Evolutionary conservation across 805 yeast genomes (phyloP).

Genomic region (Saccharomyces mikatae): DNA sequence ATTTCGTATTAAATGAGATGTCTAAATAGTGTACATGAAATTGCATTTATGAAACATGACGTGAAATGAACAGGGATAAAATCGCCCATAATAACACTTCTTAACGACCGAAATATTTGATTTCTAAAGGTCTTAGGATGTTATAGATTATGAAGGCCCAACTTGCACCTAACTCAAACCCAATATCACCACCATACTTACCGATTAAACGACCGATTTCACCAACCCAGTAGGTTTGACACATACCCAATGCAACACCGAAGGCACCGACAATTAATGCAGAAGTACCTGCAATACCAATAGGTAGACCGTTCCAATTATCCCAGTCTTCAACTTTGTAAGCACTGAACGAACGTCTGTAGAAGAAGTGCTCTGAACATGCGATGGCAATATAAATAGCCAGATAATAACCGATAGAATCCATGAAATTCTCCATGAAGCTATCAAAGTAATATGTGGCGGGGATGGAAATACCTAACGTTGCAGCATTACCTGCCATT

Average conservation of each 20-base stretch:
- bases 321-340: conserved; percentile 58
- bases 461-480: conserved; percentile 82
- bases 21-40: neutral
- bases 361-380: conserved; percentile 73
- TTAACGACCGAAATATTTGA: conserved; percentile 49
- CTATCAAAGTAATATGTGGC: conserved; percentile 66
- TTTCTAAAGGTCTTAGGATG: conserved; percentile 55
- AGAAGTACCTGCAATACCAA: conserved; percentile 68
- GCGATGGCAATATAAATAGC: conserved; percentile 73
- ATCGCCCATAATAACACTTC: neutral
- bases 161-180: conserved; percentile 67
- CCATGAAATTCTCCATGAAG: conserved; percentile 84
- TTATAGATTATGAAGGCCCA: conserved; percentile 63
- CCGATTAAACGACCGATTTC: conserved; percentile 56
- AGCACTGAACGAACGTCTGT: conserved; percentile 45
- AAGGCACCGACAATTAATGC: conserved; percentile 79
- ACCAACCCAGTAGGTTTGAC: conserved; percentile 77
- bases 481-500: conserved; percentile 58
- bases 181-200: conserved; percentile 49
- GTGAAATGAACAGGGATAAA: neutral
- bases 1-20: neutral
- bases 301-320: conserved; percentile 51
- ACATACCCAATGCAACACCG: conserved; percentile 82
- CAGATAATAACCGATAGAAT: conserved; percentile 83
- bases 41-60: neutral